These are phyloP conservation scores for Neoboletus brunneissimus DNA, from an alignment of 768 basidiomycete genomes.

Conservation along the genomic window DNA sequence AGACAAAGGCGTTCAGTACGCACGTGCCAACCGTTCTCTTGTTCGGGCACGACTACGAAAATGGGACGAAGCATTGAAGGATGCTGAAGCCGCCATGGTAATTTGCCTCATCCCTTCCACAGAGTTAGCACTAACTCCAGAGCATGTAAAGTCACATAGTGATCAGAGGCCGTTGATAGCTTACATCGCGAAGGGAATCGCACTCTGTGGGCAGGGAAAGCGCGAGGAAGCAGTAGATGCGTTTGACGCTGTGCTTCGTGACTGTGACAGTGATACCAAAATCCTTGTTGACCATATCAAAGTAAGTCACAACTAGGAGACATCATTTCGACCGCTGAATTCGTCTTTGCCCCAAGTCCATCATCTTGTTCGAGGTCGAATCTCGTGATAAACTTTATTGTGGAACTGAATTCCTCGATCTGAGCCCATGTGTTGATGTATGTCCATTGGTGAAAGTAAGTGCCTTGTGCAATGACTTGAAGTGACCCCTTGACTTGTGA, in stretches of 20 bases:
- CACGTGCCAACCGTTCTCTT: conserved; percentile 15
- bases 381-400: background rate
- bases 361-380: background rate
- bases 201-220: background rate
- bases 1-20: background rate
- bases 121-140: background rate
- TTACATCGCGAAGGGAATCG: background rate
- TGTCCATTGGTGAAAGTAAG: background rate
- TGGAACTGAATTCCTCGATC: background rate
- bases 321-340: background rate
- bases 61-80: conserved; percentile 5
- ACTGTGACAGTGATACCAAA: background rate
- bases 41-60: conserved; percentile 8
- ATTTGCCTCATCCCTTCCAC: background rate
- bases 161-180: background rate
- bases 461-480: background rate
- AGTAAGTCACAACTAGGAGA: background rate
- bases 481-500: background rate
- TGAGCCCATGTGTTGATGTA: background rate
- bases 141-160: background rate
- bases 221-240: background rate
- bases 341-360: background rate
- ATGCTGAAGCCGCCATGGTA: conserved; percentile 1
- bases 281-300: background rate
- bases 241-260: background rate